These are phyloP conservation scores for Trebouxia gelatinosa DNA, from an alignment of 163 green algal genomes.

Conservation along the genomic window DNA sequence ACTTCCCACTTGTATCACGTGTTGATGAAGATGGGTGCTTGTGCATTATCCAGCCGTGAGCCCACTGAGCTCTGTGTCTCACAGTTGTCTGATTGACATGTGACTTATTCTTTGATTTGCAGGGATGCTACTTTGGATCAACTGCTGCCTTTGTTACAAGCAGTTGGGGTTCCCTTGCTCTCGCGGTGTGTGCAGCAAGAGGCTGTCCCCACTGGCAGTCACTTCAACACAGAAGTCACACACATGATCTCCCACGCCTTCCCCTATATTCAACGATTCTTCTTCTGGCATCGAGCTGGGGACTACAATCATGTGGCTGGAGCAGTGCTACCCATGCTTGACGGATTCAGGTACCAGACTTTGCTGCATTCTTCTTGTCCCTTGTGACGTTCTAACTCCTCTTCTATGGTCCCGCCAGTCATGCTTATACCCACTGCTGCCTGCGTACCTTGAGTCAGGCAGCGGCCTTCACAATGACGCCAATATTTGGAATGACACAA, in stretches of 20 bases:
- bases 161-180: not conserved
- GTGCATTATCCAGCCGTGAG: not conserved
- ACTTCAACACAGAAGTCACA: conserved; percentile 13
- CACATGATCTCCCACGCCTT: not conserved
- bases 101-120: not conserved
- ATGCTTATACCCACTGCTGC: no score
- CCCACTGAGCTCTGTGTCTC: not conserved
- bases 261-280: conserved; percentile 2
- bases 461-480: no score
- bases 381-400: no score
- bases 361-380: no score
- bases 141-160: not conserved
- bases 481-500: no score
- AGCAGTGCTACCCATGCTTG: not conserved
- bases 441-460: no score
- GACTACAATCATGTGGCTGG: conserved; percentile 11
- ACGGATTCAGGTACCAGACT: conserved; percentile 15
- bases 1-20: no score
- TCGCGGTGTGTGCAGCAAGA: not conserved
- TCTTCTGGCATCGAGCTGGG: not conserved
- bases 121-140: not conserved
- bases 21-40: no score
- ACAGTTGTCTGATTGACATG: not conserved
- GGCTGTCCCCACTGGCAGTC: not conserved
- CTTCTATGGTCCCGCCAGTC: no score